phyloP scores from a whole-genome alignment of 148 eudicot species.

The Vaccinium macrocarpon region DNA sequence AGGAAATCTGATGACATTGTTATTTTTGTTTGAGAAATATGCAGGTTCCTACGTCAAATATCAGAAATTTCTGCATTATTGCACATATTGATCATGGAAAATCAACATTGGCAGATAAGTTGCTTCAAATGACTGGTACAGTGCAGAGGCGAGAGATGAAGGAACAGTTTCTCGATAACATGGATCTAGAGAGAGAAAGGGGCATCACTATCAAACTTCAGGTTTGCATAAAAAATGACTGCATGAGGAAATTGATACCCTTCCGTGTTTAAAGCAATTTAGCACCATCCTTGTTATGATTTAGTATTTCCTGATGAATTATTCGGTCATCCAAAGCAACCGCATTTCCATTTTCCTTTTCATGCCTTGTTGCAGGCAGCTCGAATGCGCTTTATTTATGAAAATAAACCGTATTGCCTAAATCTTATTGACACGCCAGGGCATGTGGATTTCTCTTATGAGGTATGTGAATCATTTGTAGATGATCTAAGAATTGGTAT shows the following conservation, averaged over 20 bases:
- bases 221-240: conserved; percentile 38
- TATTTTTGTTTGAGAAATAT: conserved; percentile 20
- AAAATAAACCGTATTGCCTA: conserved; percentile 76
- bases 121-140: conserved; percentile 91
- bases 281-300: background rate
- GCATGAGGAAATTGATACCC: background rate
- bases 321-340: conserved; percentile 10
- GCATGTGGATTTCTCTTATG: conserved; percentile 98
- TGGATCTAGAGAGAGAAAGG: conserved; percentile 99
- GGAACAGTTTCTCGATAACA: conserved; percentile 97
- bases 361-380: conserved; percentile 65
- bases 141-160: conserved; percentile 96
- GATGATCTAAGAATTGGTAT: background rate
- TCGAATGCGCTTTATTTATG: conserved; percentile 78
- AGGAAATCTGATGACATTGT: background rate
- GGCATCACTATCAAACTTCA: conserved; percentile 96
- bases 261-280: background rate
- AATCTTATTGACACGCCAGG: conserved; percentile 99
- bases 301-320: background rate
- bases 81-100: conserved; percentile 99
- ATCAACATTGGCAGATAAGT: conserved; percentile 95
- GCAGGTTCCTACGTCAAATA: conserved; percentile 83
- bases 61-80: conserved; percentile 87
- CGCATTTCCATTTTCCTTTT: conserved; percentile 11
- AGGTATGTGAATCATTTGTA: conserved; percentile 43